Evolutionary conservation across 164 flowering plant species (phyloP).

Genomic region (Annona squamosa): DNA sequence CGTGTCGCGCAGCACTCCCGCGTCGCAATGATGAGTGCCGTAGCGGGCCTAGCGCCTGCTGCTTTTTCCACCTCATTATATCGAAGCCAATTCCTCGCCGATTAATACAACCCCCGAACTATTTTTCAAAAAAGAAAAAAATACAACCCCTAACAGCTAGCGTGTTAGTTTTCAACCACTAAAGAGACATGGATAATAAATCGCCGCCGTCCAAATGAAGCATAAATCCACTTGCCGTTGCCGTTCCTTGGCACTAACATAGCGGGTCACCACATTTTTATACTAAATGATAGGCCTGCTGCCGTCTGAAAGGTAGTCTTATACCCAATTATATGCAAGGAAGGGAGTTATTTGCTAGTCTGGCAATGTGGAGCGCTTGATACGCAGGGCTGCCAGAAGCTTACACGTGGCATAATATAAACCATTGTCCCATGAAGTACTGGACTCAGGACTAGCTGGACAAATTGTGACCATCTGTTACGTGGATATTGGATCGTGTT

Average conservation of each 20-base stretch:
- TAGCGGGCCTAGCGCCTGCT: neutral
- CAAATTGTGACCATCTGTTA: neutral
- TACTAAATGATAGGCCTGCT: too few relatives aligned
- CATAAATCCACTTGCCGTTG: too few relatives aligned
- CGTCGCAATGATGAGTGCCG: conserved; percentile 34
- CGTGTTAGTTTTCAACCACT: neutral
- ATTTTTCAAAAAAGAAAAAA: too few relatives aligned
- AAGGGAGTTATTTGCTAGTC: neutral
- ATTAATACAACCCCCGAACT: conserved; percentile 4
- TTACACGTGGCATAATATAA: too few relatives aligned
- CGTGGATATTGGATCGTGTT: too few relatives aligned
- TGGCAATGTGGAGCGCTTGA: neutral
- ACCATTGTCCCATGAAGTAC: too few relatives aligned
- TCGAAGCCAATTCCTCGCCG: conserved; percentile 18
- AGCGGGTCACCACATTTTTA: too few relatives aligned
- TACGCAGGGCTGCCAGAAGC: neutral
- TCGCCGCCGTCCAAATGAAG: too few relatives aligned
- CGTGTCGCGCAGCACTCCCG: conserved; percentile 19
- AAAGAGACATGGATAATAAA: too few relatives aligned
- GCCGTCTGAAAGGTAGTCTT: too few relatives aligned
- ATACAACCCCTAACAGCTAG: neutral
- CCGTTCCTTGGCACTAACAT: too few relatives aligned
- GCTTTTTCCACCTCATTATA: neutral
- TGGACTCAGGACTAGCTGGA: neutral
- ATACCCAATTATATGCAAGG: neutral